Evolutionary conservation across 371 early-diverging fungal genomes (phyloP).

Genomic region (Mortierella sp.): DNA sequence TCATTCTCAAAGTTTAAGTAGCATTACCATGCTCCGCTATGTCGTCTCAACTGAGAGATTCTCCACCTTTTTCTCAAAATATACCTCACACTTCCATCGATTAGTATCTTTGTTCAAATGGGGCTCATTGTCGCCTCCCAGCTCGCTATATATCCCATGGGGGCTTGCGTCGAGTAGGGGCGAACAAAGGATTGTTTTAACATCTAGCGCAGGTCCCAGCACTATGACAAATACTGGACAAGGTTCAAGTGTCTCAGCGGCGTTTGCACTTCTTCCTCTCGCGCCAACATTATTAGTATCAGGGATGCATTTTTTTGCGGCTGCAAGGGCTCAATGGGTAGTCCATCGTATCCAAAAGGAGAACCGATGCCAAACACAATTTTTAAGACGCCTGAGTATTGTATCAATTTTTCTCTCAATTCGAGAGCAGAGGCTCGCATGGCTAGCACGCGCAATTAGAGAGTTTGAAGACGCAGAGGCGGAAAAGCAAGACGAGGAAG

Average conservation of each 20-base stretch:
- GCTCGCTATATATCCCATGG: constrained; percentile 16
- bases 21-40: constrained; percentile 18
- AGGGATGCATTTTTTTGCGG: constrained; percentile 29
- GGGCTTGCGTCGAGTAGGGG: not conserved
- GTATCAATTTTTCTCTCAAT: constrained; percentile 18
- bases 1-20: constrained; percentile 7
- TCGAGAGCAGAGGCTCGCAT: constrained; percentile 33
- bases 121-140: constrained; percentile 3
- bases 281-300: constrained; percentile 27
- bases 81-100: not conserved
- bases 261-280: constrained; percentile 21
- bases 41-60: constrained; percentile 10
- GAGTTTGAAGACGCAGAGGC: constrained; percentile 10
- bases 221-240: not conserved
- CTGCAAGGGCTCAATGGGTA: constrained; percentile 14
- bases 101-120: constrained; percentile 20
- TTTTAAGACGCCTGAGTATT: constrained; percentile 11
- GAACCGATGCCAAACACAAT: not conserved
- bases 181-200: not conserved
- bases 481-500: not conserved
- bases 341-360: constrained; percentile 14
- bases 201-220: not conserved
- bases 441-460: constrained; percentile 22
- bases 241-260: not conserved
- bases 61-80: not conserved